A percentile compares a stretch with the other conserved stretches of the same genome.
These are phyloP conservation scores for Sextonia rubra DNA, from an alignment of 164 flowering plant species.

Conservation along the genomic window DNA sequence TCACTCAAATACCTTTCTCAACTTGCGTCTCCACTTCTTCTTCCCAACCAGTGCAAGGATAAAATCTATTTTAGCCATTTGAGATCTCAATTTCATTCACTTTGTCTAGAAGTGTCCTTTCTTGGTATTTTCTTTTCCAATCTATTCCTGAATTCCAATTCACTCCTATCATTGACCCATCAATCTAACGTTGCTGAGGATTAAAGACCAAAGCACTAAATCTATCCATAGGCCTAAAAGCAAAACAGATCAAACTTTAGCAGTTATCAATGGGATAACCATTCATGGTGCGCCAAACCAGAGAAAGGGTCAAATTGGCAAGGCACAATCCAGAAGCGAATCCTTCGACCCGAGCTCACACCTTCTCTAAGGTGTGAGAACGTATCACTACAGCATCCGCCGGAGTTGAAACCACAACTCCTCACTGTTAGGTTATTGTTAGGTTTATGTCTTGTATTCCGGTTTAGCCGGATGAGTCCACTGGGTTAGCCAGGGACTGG, in stretches of 20 bases:
- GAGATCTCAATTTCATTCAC: background rate
- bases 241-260: slow-evolving; percentile 32
- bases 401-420: background rate
- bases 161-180: background rate
- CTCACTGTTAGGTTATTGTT: too few relatives aligned
- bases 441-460: too few relatives aligned
- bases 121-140: background rate
- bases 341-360: background rate
- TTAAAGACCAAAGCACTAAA: background rate
- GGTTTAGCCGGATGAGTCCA: too few relatives aligned
- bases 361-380: background rate
- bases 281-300: slow-evolving; percentile 30
- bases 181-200: slow-evolving; percentile 17
- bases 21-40: slow-evolving; percentile 54
- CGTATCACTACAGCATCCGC: background rate
- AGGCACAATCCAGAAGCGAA: background rate
- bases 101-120: background rate
- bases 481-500: too few relatives aligned
- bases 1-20: slow-evolving; percentile 16
- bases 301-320: background rate
- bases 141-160: background rate
- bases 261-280: slow-evolving; percentile 72
- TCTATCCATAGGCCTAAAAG: background rate
- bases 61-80: slow-evolving; percentile 49
- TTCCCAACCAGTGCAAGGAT: slow-evolving; percentile 30